phyloP scores from a whole-genome alignment of 495 filamentous ascomycete genomes.

The Penicillium simplicissimum region DNA sequence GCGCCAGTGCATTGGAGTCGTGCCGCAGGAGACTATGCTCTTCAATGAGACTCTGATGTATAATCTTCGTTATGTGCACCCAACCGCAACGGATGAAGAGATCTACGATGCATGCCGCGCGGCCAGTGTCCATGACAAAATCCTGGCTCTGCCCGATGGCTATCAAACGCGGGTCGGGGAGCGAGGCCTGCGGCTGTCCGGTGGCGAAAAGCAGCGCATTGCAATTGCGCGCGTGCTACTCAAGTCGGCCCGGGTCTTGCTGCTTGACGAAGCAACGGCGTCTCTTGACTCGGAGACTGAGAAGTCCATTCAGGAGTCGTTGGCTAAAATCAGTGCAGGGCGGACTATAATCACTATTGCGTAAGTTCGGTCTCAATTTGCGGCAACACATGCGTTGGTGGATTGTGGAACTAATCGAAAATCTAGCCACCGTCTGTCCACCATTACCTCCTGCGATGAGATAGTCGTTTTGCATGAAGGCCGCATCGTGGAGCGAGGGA shows the following conservation, averaged over 20 bases:
- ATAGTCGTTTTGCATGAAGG: constrained; percentile 84
- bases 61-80: constrained; percentile 68
- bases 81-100: constrained; percentile 61
- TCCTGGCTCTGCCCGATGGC: constrained; percentile 62
- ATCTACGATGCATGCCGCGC: constrained; percentile 70
- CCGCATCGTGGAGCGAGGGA: constrained; percentile 74
- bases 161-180: constrained; percentile 65
- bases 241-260: constrained; percentile 50
- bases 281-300: constrained; percentile 58
- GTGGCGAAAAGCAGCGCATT: constrained; percentile 75
- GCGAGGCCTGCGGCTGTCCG: constrained; percentile 67
- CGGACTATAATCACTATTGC: constrained; percentile 40
- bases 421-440: constrained; percentile 67
- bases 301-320: constrained; percentile 46
- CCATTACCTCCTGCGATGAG: constrained; percentile 79
- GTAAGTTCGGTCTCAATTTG: not conserved
- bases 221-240: constrained; percentile 67
- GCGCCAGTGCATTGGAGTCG: constrained; percentile 67
- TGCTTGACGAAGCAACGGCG: constrained; percentile 60
- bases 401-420: no score
- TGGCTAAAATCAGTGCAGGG: constrained; percentile 33
- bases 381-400: no score
- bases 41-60: constrained; percentile 76
- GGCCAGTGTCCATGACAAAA: constrained; percentile 69
- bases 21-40: constrained; percentile 65